Evolutionary conservation across 2,329 filamentous ascomycete genomes (phyloP).

Genomic region (Phialophora expanda): DNA sequence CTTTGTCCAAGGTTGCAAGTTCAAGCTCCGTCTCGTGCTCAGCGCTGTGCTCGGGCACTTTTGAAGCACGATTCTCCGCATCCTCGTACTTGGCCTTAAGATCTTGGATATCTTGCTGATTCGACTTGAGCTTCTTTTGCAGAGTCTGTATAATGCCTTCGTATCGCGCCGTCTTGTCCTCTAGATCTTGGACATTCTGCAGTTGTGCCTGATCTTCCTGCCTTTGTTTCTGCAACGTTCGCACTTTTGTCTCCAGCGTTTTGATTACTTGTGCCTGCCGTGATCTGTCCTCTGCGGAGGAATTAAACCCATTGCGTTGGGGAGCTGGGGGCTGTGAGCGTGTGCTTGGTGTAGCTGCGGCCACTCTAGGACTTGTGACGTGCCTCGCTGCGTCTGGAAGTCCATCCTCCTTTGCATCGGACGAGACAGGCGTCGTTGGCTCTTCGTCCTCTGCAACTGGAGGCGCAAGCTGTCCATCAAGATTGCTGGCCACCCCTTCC

Average conservation of each 20-base stretch:
- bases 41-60: conserved; percentile 67
- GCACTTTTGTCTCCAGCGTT: conserved; percentile 84
- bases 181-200: conserved; percentile 75
- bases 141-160: conserved; percentile 88
- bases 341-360: background rate
- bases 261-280: conserved; percentile 59
- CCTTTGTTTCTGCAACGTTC: conserved; percentile 84
- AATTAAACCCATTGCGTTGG: conserved; percentile 8
- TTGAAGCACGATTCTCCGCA: conserved; percentile 69
- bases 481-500: background rate
- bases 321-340: conserved; percentile 1
- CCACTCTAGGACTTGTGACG: conserved; percentile 4
- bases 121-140: conserved; percentile 83
- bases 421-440: background rate
- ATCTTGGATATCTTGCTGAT: conserved; percentile 78
- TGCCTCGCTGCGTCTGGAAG: conserved; percentile 1
- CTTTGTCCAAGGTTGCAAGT: conserved; percentile 83
- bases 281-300: conserved; percentile 26
- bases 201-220: conserved; percentile 84
- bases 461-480: conserved; percentile 22
- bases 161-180: conserved; percentile 61
- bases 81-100: conserved; percentile 80
- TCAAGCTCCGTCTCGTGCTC: conserved; percentile 87
- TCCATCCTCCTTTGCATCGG: conserved; percentile 9
- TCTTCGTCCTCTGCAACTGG: conserved; percentile 26